Base-by-base conservation (phyloP, 2,329 filamentous ascomycete genomes). In the Colletotrichum sp. region DNA sequence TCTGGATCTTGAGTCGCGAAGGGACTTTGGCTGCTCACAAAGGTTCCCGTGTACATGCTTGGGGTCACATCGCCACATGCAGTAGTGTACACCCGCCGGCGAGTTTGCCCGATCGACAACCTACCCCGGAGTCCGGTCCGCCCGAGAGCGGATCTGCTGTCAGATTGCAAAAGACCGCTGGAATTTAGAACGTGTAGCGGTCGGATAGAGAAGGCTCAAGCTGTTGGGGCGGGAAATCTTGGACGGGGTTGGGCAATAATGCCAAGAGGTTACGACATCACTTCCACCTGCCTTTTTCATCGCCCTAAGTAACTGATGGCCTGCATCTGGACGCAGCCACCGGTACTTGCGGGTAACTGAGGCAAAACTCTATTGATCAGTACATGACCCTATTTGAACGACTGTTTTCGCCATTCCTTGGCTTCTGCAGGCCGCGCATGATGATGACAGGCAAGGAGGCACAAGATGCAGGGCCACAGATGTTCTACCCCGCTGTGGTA, bases 221-320 rank as follows among this genome's bases (percentile, higher is more conserved):
- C 1, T 8, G 15, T 60, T 36, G 48, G 6, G 66, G 21, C 5
- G n/a, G 28, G 43, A 66, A 24, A 52, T 2, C 30, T 21, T 55
- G 34, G 28, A 43, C 52, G 36, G 52, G 26, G 28, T 34, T 62
- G 56, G 58, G 18, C 56, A 70, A 70, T 62, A 52, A 38, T 64
- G 68, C 56, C 68, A 70, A 70, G 72, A 43, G 36, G 28, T 75
- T 43, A 58, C 72, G 72, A 75, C 68, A 75, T 75, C 52, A 21
- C 26, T 61, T 9, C 9, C 28, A 75, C 73, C 69, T 75, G 70
- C 55, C 62, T 71, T 55, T 38, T 75, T 38, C 61, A 75, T 75
- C 55, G 6, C 8, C 34, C 24, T 12, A n/a, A 43, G 28, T 10
- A 38, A 38, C 36, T 28, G 5, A 52, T 28, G 21, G 9, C n/a